Percentiles rank a stretch among this genome's conserved stretches.
These are phyloP conservation scores for Aspergillus costaricaensis DNA, from an alignment of 2,329 filamentous ascomycete genomes.

Conservation along the genomic window DNA sequence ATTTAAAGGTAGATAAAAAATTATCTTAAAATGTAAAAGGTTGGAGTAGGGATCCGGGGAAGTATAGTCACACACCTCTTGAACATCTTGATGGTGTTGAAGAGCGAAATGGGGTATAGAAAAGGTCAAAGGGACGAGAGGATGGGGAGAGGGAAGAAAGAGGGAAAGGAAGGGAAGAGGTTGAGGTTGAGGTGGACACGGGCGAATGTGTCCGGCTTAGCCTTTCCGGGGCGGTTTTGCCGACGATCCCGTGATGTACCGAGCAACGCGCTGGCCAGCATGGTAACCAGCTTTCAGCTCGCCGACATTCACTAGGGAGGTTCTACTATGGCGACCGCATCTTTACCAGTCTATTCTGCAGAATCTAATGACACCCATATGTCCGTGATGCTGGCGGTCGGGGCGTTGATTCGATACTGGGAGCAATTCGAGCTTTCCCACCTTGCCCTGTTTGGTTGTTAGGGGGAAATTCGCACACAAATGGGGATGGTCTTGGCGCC, in stretches of 20 bases:
- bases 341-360: neutral
- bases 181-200: constrained; percentile 32
- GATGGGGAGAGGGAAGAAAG: constrained; percentile 35
- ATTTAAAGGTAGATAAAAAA: constrained; percentile 15
- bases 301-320: neutral
- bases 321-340: neutral
- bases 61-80: constrained; percentile 55
- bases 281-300: neutral
- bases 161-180: constrained; percentile 33
- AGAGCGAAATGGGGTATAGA: constrained; percentile 43
- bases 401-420: neutral
- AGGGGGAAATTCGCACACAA: constrained; percentile 28
- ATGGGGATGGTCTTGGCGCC: constrained; percentile 28
- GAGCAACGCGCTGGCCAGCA: constrained; percentile 24
- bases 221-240: constrained; percentile 48
- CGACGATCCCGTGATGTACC: constrained; percentile 47
- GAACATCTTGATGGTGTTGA: constrained; percentile 59
- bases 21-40: constrained; percentile 12
- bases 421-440: neutral
- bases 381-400: neutral
- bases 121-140: constrained; percentile 35
- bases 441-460: constrained; percentile 19
- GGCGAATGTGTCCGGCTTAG: constrained; percentile 37
- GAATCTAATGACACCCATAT: neutral
- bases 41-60: constrained; percentile 15